Conservation (phyloP, 768 basidiomycete species). For the Floccularia luteovirens region DNA sequence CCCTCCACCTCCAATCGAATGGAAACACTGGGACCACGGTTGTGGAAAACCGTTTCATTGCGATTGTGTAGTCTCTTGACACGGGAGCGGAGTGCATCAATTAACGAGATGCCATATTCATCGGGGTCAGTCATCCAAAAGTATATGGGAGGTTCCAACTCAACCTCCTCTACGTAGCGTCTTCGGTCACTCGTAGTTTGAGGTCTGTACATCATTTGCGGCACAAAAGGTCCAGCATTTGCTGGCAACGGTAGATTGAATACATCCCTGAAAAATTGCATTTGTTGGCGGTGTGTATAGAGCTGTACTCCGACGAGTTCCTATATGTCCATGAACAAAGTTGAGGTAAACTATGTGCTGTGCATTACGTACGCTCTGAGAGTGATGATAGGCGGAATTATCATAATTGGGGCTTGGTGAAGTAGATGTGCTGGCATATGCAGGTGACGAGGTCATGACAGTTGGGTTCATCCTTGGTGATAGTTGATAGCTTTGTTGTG, state of each 20-base stretch:
- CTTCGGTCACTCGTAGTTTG: slow-evolving; percentile 71
- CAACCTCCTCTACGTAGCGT: slow-evolving; percentile 68
- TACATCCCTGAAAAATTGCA: slow-evolving; percentile 35
- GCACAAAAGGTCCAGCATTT: slow-evolving; percentile 45
- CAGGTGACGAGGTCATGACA: too few species aligned
- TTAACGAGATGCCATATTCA: slow-evolving; percentile 54
- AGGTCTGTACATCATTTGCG: slow-evolving; percentile 67
- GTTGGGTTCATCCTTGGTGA: too few species aligned
- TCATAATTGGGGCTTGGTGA: too few species aligned
- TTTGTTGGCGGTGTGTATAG: slow-evolving; percentile 37
- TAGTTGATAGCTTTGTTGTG: too few species aligned
- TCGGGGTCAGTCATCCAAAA: slow-evolving; percentile 47
- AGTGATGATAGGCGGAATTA: too few species aligned
- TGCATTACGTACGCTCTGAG: too few species aligned
- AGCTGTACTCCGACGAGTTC: slow-evolving; percentile 2
- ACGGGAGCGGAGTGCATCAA: slow-evolving; percentile 56
- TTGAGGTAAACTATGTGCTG: too few species aligned
- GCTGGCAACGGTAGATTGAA: slow-evolving; percentile 24
- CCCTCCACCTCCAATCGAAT: slow-evolving; percentile 62
- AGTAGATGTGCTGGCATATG: too few species aligned
- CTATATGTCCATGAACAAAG: too few species aligned
- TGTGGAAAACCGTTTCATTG: slow-evolving; percentile 61
- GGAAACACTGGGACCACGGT: slow-evolving; percentile 74
- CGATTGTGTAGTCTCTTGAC: slow-evolving; percentile 47
- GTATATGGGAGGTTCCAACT: slow-evolving; percentile 55